Conservation (phyloP, 2,329 filamentous ascomycete species). For the Neobulgaria alba region DNA sequence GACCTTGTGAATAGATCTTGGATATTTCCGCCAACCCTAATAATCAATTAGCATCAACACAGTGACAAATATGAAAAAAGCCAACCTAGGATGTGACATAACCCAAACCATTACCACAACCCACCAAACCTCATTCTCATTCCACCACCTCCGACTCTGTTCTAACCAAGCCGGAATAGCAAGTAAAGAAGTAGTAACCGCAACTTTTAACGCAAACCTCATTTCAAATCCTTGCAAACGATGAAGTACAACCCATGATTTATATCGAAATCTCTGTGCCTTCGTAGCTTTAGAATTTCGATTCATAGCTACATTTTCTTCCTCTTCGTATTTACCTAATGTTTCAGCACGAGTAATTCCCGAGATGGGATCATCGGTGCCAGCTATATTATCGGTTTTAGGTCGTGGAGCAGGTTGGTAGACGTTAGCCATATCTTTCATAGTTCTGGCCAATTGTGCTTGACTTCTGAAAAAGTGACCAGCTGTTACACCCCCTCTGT, state of each 20-base stretch:
- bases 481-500: conserved; percentile 48
- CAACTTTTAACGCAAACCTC: conserved; percentile 48
- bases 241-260: conserved; percentile 41
- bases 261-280: conserved; percentile 36
- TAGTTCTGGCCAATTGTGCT: conserved; percentile 23
- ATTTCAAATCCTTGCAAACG: conserved; percentile 49
- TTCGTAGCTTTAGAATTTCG: conserved; percentile 31
- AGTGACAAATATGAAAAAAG: background rate
- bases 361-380: conserved; percentile 11
- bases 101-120: conserved; percentile 48
- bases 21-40: conserved; percentile 46
- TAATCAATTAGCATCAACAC: conserved; percentile 1
- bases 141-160: conserved; percentile 42
- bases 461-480: conserved; percentile 35
- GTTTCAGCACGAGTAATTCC: conserved; percentile 18
- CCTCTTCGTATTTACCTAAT: conserved; percentile 28
- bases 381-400: conserved; percentile 17
- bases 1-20: conserved; percentile 47
- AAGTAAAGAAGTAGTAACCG: conserved; percentile 41
- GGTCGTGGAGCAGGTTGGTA: conserved; percentile 28
- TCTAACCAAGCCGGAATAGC: conserved; percentile 46
- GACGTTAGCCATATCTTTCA: conserved; percentile 29
- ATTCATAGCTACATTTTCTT: conserved; percentile 33
- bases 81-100: conserved; percentile 42
- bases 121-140: conserved; percentile 49